These are phyloP conservation scores for Pulicaria dysenterica DNA, from an alignment of 129 eudicot genomes.

Conservation along the genomic window DNA sequence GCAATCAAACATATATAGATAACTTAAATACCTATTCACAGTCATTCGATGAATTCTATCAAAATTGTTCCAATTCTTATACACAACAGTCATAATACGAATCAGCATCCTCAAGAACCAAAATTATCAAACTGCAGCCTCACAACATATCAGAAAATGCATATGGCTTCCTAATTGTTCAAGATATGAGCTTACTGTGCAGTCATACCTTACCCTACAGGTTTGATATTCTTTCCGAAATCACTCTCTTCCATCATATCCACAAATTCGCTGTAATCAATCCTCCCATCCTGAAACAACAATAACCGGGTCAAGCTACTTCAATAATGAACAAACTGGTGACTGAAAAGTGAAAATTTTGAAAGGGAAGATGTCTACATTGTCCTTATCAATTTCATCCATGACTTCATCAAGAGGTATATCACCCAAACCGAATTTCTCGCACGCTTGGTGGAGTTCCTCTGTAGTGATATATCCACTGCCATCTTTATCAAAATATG, in stretches of 20 bases:
- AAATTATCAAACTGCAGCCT: neutral
- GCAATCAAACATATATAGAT: no score
- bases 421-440: slow-evolving; percentile 70
- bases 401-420: slow-evolving; percentile 69
- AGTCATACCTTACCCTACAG: slow-evolving; percentile 1
- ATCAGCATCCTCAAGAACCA: neutral
- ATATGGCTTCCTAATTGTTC: neutral
- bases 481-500: slow-evolving; percentile 88
- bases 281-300: slow-evolving; percentile 71
- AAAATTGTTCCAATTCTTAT: no score
- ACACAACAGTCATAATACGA: neutral
- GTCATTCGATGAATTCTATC: no score
- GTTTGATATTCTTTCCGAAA: slow-evolving; percentile 42
- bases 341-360: neutral
- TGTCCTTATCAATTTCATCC: slow-evolving; percentile 74
- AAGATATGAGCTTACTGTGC: neutral
- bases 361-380: slow-evolving; percentile 43
- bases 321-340: neutral
- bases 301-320: neutral
- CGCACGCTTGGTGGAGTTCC: slow-evolving; percentile 81
- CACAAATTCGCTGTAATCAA: slow-evolving; percentile 83
- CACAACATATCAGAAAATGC: neutral
- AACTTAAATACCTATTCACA: no score
- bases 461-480: slow-evolving; percentile 86
- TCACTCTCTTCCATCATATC: slow-evolving; percentile 92